phyloP scores from a whole-genome alignment of 1,284 basidiomycete species.

The Pseudozyma thailandica region DNA sequence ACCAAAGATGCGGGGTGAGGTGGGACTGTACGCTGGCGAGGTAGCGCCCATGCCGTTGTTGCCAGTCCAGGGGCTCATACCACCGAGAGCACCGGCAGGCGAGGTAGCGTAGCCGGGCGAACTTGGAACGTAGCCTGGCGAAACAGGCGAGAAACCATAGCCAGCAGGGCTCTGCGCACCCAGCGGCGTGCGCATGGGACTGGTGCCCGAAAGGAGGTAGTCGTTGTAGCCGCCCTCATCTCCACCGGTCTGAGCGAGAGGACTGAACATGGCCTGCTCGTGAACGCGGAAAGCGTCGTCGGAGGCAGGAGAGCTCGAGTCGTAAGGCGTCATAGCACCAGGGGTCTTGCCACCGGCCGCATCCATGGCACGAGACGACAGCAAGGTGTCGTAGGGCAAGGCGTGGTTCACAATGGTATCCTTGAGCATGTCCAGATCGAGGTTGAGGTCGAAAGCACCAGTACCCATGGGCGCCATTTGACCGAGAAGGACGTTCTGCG shows the following conservation, averaged over 20 bases:
- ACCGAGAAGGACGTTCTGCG: constrained; percentile 97
- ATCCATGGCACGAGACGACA: constrained; percentile 68
- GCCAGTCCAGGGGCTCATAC: constrained; percentile 69
- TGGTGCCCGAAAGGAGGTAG: constrained; percentile 79
- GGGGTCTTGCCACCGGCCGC: constrained; percentile 63
- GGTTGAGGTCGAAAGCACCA: constrained; percentile 86
- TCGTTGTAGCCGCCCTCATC: constrained; percentile 79
- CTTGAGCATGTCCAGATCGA: constrained; percentile 98
- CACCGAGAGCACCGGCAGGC: constrained; percentile 74
- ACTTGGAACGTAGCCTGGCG: constrained; percentile 62
- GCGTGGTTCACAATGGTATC: constrained; percentile 98
- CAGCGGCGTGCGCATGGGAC: constrained; percentile 73
- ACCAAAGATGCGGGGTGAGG: constrained; percentile 74
- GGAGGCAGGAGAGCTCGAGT: constrained; percentile 81
- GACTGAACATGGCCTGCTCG: constrained; percentile 91
- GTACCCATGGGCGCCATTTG: constrained; percentile 87
- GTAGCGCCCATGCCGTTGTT: constrained; percentile 75
- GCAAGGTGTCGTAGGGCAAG: constrained; percentile 74
- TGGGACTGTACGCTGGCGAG: constrained; percentile 72
- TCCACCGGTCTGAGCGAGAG: constrained; percentile 86
- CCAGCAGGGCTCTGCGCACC: constrained; percentile 63
- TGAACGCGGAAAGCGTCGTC: constrained; percentile 73
- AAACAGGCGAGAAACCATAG: constrained; percentile 65
- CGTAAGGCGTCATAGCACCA: constrained; percentile 66
- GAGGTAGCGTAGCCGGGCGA: constrained; percentile 63